A percentile compares a stretch with the other conserved stretches of the same genome.
phyloP scores from a whole-genome alignment of 2,329 filamentous ascomycete genomes.

The Macrophomina tecta region DNA sequence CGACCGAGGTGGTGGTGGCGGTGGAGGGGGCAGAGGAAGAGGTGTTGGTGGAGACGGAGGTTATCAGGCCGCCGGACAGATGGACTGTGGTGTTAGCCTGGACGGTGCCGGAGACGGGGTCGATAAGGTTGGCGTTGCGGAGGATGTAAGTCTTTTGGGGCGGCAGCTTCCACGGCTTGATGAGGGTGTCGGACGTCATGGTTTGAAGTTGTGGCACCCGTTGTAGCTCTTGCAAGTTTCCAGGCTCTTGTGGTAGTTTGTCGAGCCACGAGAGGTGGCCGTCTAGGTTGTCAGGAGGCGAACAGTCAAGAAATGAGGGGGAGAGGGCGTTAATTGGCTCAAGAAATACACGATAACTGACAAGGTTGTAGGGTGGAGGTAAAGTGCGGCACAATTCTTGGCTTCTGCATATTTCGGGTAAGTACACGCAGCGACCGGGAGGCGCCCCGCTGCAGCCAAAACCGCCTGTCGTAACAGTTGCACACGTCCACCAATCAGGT shows the following conservation, averaged over 20 bases:
- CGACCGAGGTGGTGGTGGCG: constrained; percentile 37
- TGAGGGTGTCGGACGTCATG: constrained; percentile 1
- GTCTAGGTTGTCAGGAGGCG: not conserved
- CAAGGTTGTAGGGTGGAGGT: not conserved
- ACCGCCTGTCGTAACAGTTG: not conserved
- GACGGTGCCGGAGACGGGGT: constrained; percentile 43
- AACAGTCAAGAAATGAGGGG: no score
- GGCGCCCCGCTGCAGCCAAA: not conserved
- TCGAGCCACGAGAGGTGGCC: not conserved
- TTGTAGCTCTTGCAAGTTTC: not conserved
- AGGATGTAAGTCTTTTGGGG: constrained; percentile 42
- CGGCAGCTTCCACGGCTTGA: constrained; percentile 37
- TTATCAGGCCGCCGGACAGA: constrained; percentile 31
- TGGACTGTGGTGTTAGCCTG: constrained; percentile 21
- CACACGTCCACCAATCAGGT: not conserved
- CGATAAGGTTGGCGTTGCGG: constrained; percentile 53
- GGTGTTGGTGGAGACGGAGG: constrained; percentile 9
- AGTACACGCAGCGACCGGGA: constrained; percentile 3
- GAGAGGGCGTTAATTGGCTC: not conserved
- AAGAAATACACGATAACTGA: not conserved
- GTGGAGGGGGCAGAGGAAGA: not conserved
- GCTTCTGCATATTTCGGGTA: not conserved
- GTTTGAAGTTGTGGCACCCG: not conserved
- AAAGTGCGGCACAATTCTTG: not conserved
- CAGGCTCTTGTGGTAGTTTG: not conserved